phyloP scores from a whole-genome alignment of 768 basidiomycete species.

The Suillus brevipes region DNA sequence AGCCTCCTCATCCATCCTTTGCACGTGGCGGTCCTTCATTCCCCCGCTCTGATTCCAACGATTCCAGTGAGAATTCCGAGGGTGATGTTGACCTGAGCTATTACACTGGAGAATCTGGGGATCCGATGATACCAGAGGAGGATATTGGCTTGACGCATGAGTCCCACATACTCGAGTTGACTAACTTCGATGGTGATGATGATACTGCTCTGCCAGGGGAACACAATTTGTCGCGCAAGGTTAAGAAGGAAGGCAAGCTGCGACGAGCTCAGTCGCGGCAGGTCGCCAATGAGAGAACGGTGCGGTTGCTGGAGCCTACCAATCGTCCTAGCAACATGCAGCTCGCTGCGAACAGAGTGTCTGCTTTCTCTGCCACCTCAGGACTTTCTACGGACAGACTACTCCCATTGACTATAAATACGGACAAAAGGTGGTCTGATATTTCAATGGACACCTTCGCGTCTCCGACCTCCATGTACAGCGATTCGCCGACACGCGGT shows the following conservation, averaged over 20 bases:
- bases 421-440: slow-evolving; percentile 16
- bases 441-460: slow-evolving; percentile 16
- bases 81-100: slow-evolving; percentile 44
- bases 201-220: slow-evolving; percentile 61
- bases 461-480: slow-evolving; percentile 14
- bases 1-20: slow-evolving; percentile 38
- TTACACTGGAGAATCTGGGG: slow-evolving; percentile 38
- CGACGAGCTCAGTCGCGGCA: slow-evolving; percentile 49
- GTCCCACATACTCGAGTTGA: slow-evolving; percentile 60
- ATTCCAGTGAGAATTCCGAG: slow-evolving; percentile 33
- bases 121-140: slow-evolving; percentile 29
- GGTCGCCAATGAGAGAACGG: slow-evolving; percentile 10
- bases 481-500: slow-evolving; percentile 9
- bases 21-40: slow-evolving; percentile 11
- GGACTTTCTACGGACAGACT: slow-evolving; percentile 23
- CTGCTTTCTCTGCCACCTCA: slow-evolving; percentile 7
- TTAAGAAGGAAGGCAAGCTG: slow-evolving; percentile 64
- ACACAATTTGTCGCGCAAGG: slow-evolving; percentile 45
- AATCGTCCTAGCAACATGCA: not conserved
- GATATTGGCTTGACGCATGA: slow-evolving; percentile 42
- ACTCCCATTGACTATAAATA: slow-evolving; percentile 20
- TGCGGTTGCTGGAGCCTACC: not conserved
- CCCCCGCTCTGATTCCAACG: slow-evolving; percentile 17
- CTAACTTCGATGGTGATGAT: slow-evolving; percentile 79
- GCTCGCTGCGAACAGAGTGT: not conserved